Base-by-base conservation (phyloP, 306 rosid genomes). In the Quercus parvula region DNA sequence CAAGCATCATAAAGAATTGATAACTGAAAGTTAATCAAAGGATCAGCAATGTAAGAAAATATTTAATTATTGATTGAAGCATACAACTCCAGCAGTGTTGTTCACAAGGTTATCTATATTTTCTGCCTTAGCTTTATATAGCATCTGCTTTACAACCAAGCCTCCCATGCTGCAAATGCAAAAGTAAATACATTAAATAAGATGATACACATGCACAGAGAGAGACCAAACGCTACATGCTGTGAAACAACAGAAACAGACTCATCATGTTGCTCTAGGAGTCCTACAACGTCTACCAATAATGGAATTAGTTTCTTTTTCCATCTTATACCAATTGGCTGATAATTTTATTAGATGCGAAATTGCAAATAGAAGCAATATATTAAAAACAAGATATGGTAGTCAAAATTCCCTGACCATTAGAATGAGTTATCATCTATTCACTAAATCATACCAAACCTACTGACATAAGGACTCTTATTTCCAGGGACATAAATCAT, bases 141-240 rank as follows among this genome's bases (percentile, higher is more conserved):
- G 89, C 87, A 95, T 92, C 84, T 95, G 96, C 94, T 95, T 95
- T 84, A 93, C 98, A 28, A 95, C 94, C 78, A 93, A 89, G 70
- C 99, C 99, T 41, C 99, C 99, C 99, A 95, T 85, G 90, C 99
- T 95, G 91, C 84, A 75, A 75, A 49, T 73, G 56, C 82, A 78
- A 62, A 81, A 56, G 64, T 57, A 20, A 33, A 35, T 59, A 56
- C 62, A 56, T 76, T 51, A 30, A 22, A 18, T 66, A 11, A 33
- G 24, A 59, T 24, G 31, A 20, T 31, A 28, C 7, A 35, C n/a
- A 64, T 1, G 30, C 72, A 67, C 72, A 33, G 25, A 24, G 18
- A 19, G 4, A 31, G 11, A 3, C 9, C 9, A 7, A 17, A 5
- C 1, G 24, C 31, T 12, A 14, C 66, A 59, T 27, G 38, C 72